Percentiles rank a stretch among this genome's conserved stretches.
Conservation (phyloP, 2,329 filamentous ascomycete species). For the Fusarium newnesense region DNA sequence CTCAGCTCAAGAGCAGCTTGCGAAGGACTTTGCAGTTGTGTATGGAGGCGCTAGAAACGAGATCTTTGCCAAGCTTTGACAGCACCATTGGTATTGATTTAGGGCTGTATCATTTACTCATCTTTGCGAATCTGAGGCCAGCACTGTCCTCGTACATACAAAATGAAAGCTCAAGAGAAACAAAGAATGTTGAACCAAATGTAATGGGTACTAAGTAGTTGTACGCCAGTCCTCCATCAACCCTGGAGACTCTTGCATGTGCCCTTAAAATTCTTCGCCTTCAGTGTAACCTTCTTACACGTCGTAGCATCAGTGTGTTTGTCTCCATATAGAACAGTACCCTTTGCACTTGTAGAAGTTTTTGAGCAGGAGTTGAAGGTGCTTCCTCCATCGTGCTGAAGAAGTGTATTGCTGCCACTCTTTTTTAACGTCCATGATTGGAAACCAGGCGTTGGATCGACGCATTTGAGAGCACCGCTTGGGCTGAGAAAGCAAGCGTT, state of each 20-base stretch:
- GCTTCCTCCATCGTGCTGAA: slow-evolving; percentile 40
- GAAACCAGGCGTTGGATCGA: slow-evolving; percentile 47
- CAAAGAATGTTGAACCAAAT: background rate
- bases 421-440: slow-evolving; percentile 44
- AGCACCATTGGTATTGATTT: background rate
- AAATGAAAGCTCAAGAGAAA: background rate
- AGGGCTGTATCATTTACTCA: background rate
- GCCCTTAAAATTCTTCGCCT: slow-evolving; percentile 42
- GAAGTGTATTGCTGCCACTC: slow-evolving; percentile 31
- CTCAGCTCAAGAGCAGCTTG: slow-evolving; percentile 43
- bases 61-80: slow-evolving; percentile 42
- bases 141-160: background rate
- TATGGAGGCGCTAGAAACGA: slow-evolving; percentile 45
- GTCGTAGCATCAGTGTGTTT: slow-evolving; percentile 21
- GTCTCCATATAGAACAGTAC: slow-evolving; percentile 40
- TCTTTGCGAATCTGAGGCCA: background rate
- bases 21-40: slow-evolving; percentile 49
- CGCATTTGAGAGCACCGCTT: slow-evolving; percentile 44
- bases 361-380: slow-evolving; percentile 44
- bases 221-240: background rate
- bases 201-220: background rate
- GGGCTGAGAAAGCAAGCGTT: slow-evolving; percentile 49
- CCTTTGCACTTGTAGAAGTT: slow-evolving; percentile 24
- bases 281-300: slow-evolving; percentile 42
- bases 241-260: slow-evolving; percentile 38